These are phyloP conservation scores for Rhodotorula kratochvilovae DNA, from an alignment of 768 basidiomycete genomes.

Conservation along the genomic window DNA sequence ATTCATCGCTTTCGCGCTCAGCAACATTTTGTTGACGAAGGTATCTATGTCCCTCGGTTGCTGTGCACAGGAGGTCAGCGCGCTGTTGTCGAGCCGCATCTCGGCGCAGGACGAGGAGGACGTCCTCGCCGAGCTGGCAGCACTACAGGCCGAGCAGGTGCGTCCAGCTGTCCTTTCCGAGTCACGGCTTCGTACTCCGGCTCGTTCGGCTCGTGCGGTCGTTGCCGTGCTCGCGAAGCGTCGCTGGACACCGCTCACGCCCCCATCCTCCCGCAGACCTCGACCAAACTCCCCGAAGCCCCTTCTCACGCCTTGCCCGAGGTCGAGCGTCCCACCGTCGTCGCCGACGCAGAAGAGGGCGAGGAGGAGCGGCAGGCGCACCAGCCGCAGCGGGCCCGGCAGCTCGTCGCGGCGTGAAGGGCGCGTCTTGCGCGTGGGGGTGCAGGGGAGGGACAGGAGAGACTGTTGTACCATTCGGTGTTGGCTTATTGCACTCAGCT, in stretches of 20 bases:
- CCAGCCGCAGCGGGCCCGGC: neutral
- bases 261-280: neutral
- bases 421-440: neutral
- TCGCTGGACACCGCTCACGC: neutral
- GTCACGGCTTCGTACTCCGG: too few relatives aligned
- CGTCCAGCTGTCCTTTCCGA: neutral
- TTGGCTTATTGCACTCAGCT: too few relatives aligned
- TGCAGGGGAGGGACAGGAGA: too few relatives aligned
- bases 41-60: neutral
- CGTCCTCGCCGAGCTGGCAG: conserved; percentile 74
- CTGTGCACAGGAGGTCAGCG: conserved; percentile 74
- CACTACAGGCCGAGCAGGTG: conserved; percentile 65
- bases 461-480: neutral
- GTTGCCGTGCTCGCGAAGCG: too few relatives aligned
- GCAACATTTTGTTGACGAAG: neutral
- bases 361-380: neutral
- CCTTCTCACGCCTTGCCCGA: conserved; percentile 10
- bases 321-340: neutral
- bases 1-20: neutral
- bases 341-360: neutral
- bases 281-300: conserved; percentile 21
- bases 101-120: conserved; percentile 88
- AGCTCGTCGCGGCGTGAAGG: neutral
- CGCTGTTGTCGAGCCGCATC: conserved; percentile 74
- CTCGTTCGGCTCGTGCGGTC: too few relatives aligned